A percentile compares a stretch with the other conserved stretches of the same genome.
phyloP scores from a whole-genome alignment of 495 filamentous ascomycete species.

The Penicillium angulare region DNA sequence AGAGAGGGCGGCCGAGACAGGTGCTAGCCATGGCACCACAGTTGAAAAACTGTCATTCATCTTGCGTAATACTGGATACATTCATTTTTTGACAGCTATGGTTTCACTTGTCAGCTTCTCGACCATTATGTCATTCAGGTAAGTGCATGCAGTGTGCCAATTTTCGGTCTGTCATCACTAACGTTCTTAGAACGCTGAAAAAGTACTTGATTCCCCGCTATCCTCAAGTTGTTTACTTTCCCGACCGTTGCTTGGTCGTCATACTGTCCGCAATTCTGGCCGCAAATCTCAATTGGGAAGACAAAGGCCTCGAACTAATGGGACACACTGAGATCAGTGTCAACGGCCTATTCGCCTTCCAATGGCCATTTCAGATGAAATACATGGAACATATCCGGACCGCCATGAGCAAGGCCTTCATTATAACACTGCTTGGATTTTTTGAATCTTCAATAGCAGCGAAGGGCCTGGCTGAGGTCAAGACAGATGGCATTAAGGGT shows the following conservation, averaged over 20 bases:
- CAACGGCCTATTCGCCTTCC: slow-evolving; percentile 66
- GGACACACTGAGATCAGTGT: slow-evolving; percentile 70
- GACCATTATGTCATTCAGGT: slow-evolving; percentile 86
- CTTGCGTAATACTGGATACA: slow-evolving; percentile 56
- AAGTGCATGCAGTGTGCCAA: slow-evolving; percentile 14
- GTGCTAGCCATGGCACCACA: slow-evolving; percentile 76
- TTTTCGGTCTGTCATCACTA: not conserved
- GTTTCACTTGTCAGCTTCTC: slow-evolving; percentile 78
- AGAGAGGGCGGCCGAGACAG: slow-evolving; percentile 52
- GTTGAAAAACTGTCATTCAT: slow-evolving; percentile 83
- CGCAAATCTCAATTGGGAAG: slow-evolving; percentile 77
- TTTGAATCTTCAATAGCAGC: slow-evolving; percentile 98
- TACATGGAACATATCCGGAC: slow-evolving; percentile 81
- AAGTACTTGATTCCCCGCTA: slow-evolving; percentile 76
- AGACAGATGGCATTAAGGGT: slow-evolving; percentile 61
- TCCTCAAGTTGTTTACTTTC: slow-evolving; percentile 81
- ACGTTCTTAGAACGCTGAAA: slow-evolving; percentile 65
- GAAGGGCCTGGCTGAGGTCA: slow-evolving; percentile 73
- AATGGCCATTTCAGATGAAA: slow-evolving; percentile 75
- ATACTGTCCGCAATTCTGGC: slow-evolving; percentile 80
- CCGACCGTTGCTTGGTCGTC: slow-evolving; percentile 90
- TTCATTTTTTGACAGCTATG: slow-evolving; percentile 69
- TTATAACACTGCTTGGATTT: slow-evolving; percentile 94
- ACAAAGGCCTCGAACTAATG: slow-evolving; percentile 75
- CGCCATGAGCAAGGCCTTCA: slow-evolving; percentile 85